Base-by-base conservation (phyloP, 371 early-diverging fungal species). In the Funneliformis caledonium region DNA sequence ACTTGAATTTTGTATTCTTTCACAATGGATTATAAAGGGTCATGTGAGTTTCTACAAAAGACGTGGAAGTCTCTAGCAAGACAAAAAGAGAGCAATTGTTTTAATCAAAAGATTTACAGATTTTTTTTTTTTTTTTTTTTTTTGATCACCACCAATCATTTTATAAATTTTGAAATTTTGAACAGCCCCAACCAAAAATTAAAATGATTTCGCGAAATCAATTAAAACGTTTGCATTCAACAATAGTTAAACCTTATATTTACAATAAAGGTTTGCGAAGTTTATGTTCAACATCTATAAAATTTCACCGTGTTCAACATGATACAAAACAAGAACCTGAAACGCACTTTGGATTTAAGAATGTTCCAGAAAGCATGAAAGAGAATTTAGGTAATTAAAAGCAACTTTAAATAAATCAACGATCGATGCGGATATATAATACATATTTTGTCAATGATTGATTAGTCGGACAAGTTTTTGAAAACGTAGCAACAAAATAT, bases 261-360 rank as follows among this genome's bases (percentile, higher is more conserved):
- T 52, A 52, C 19, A 52, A 52, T 52, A 52, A 52, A 19, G 14
- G 19, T 3, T 52, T 52, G 19, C 64, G 8, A 62, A 62, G 1
- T 0, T 4, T 7, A 6, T 62, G 2, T 26, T 62, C 64, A 7
- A 62, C 64, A 31, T 26, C 31, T 62, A 12, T 62, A 10, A 62
- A 22, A 26, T 19, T 62, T 26, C 33, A 62, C 26, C 64, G 7
- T 10, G 22, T 0, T 26, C 33, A 42, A 69, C 10, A 75, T 11
- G 61, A 59, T 10, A 64, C 61, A 10, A 69, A 14, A 50, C 33
- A 81, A 43, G 81, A 80, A 31, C 43, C 84, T 62, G 74, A 81
- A 45, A 97, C 97, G 22, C 97, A 98, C 83, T 98, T 98, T 87
- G 98, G 98, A 5, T 98, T 94, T 86, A 91, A 92, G 76, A 90